Base-by-base conservation (phyloP, 2,329 filamentous ascomycete species). In the Fusarium globosum region DNA sequence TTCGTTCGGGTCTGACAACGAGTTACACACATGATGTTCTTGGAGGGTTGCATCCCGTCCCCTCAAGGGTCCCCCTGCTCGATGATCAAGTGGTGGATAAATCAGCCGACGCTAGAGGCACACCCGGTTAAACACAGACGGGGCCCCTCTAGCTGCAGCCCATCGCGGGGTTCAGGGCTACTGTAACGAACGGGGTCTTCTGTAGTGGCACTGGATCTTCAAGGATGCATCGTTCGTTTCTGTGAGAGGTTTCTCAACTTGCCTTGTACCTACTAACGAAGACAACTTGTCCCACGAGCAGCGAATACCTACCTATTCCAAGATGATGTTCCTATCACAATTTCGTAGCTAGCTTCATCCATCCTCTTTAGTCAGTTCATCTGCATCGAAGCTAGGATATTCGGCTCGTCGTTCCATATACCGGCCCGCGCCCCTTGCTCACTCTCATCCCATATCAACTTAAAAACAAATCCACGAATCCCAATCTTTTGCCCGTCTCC, bases 331-430 rank as follows among this genome's bases (percentile, higher is more conserved):
- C 51, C n/a, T 16, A 28, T 38, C 28, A 45, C 33, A 23, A 28
- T 28, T 63, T 53, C 33, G 26, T 35, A 26, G n/a, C 23, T 46
- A 41, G 35, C 48, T 42, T 21, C 21, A 35, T 38, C 12, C 26
- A 35, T 38, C 12, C 26, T 30, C 36, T 18, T 28, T 49, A 41
- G 46, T 55, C 36, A 39, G 45, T 46, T 46, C 61, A 52, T 38
- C 16, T 53, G 65, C 49, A 36, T 64, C 51, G 35, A 61, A 69
- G 49, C 76, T 78, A 77, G 76, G 76, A 57, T 73, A 35, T 69
- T 74, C 76, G 76, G 74, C 73, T 61, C 76, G 76, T 58, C 56
- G 53, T 71, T 74, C 76, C 76, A 74, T 57, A 23, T 46, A 48
- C 48, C 63, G 48, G 61, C 42, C 61, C 36, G 33, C 30, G 36